Percentiles rank a stretch among this genome's conserved stretches.
Conservation (phyloP, 2,329 filamentous ascomycete genomes). For the Penicillium sp. region DNA sequence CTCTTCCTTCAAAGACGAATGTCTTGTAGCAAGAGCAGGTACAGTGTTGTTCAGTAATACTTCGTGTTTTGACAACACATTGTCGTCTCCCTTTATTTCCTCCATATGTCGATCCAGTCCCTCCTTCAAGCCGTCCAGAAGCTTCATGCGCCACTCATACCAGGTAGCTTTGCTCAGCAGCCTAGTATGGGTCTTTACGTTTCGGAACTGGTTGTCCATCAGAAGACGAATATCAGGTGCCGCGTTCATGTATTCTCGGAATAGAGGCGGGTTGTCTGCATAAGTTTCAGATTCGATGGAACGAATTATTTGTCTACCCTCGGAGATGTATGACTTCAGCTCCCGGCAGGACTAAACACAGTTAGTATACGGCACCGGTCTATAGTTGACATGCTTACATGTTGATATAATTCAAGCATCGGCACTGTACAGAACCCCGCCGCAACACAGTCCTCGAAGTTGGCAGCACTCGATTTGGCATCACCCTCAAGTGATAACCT, state of each 20-base stretch:
- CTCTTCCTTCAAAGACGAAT: slow-evolving; percentile 67
- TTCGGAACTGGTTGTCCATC: slow-evolving; percentile 97
- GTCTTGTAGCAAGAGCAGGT: slow-evolving; percentile 66
- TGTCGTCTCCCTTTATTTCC: slow-evolving; percentile 77
- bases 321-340: slow-evolving; percentile 94
- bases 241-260: slow-evolving; percentile 88
- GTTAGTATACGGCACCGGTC: slow-evolving; percentile 32
- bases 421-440: slow-evolving; percentile 90
- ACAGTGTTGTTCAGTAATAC: slow-evolving; percentile 69
- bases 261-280: slow-evolving; percentile 87
- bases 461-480: slow-evolving; percentile 31
- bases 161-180: slow-evolving; percentile 93
- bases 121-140: slow-evolving; percentile 80
- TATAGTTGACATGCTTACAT: slow-evolving; percentile 59
- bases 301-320: slow-evolving; percentile 85
- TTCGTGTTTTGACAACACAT: slow-evolving; percentile 70
- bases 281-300: slow-evolving; percentile 89
- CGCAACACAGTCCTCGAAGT: slow-evolving; percentile 78
- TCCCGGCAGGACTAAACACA: slow-evolving; percentile 75
- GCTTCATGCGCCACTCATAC: slow-evolving; percentile 96
- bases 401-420: slow-evolving; percentile 92
- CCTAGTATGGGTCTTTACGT: slow-evolving; percentile 90
- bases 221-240: slow-evolving; percentile 79
- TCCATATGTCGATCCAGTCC: slow-evolving; percentile 76
- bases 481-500: slow-evolving; percentile 33